Conservation (phyloP, 345 rosid species). For the Populus nigra region DNA sequence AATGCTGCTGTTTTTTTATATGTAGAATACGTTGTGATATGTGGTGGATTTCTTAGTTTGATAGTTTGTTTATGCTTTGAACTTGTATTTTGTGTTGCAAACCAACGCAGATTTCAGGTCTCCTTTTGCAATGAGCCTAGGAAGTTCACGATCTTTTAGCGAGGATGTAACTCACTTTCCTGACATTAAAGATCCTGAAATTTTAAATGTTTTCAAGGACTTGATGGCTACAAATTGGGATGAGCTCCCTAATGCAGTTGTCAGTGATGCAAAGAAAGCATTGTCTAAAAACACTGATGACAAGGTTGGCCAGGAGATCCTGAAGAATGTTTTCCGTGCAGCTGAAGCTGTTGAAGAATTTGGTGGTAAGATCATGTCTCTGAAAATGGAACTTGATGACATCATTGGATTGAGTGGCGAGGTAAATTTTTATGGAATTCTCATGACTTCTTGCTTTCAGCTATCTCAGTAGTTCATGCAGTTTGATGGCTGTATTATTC, state of each 20-base stretch:
- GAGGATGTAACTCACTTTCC: slow-evolving; percentile 71
- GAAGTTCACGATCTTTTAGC: slow-evolving; percentile 51
- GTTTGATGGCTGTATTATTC: slow-evolving; percentile 20
- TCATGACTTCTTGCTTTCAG: background rate
- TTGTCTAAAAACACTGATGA: slow-evolving; percentile 62
- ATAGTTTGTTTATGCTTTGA: background rate
- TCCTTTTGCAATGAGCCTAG: slow-evolving; percentile 41
- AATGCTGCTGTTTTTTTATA: background rate
- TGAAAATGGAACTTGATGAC: slow-evolving; percentile 90
- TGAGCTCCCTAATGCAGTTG: slow-evolving; percentile 50
- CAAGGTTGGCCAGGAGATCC: slow-evolving; percentile 66
- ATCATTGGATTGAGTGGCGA: slow-evolving; percentile 83
- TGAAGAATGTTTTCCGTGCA: slow-evolving; percentile 64
- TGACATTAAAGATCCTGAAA: slow-evolving; percentile 50
- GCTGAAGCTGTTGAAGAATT: slow-evolving; percentile 94
- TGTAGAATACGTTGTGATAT: background rate
- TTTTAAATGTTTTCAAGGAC: slow-evolving; percentile 63
- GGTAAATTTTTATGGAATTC: slow-evolving; percentile 39
- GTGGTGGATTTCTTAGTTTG: background rate
- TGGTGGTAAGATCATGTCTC: slow-evolving; percentile 56
- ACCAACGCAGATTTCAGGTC: slow-evolving; percentile 39
- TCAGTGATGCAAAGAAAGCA: slow-evolving; percentile 54
- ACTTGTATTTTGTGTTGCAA: background rate
- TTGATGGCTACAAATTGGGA: slow-evolving; percentile 86
- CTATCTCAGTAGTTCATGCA: background rate